Base-by-base conservation (phyloP, 2,329 filamentous ascomycete genomes). In the Coleophoma crateriformis region DNA sequence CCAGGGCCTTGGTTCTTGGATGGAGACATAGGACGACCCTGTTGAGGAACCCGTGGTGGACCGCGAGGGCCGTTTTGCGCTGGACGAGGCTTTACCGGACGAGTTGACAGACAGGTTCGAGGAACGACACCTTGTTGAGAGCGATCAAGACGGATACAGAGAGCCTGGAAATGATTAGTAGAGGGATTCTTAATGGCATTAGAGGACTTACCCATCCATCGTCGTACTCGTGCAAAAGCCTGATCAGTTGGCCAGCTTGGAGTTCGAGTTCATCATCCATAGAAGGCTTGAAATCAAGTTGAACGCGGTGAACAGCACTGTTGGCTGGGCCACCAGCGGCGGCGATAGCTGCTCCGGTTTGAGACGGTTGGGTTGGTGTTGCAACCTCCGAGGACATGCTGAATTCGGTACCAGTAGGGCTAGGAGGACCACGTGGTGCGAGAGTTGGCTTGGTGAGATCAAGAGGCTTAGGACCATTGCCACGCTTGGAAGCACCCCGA, bases 141-240 rank as follows among this genome's bases (percentile, higher is more conserved):
- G 56, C 90, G 87, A 68, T 97, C 91, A 61, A 97, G 84, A 57
- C 86, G 87, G 59, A 90, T 87, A 69, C 90, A 96, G 49, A 97
- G 88, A 63, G 91, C 89, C 88, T 91, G 56, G 6, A 47, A 51
- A 19, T 46, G 60, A 62, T 71, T 67, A 69, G 66, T 60, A 47
- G 49, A 45, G 50, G 38, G 27, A 13, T 42, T 19, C 10, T 8
- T 22, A 19, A 33, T 35, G 10, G 17, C 3, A 13, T 35, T 40
- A 33, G 45, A 37, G 46, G 27, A 49, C 87, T 79, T 79, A 92
- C 88, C 94, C 94, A 99, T 62, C 94, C 94, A 70, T 99, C 94
- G 65, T 99, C 94, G 62, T 97, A 99, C 70, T 96, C 91, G 64
- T 97, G 92, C 47, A 97, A 76, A 56, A 99, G 75, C 56, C 92